Conservation (phyloP, 2,329 filamentous ascomycete genomes). For the Colletotrichum karsti region DNA sequence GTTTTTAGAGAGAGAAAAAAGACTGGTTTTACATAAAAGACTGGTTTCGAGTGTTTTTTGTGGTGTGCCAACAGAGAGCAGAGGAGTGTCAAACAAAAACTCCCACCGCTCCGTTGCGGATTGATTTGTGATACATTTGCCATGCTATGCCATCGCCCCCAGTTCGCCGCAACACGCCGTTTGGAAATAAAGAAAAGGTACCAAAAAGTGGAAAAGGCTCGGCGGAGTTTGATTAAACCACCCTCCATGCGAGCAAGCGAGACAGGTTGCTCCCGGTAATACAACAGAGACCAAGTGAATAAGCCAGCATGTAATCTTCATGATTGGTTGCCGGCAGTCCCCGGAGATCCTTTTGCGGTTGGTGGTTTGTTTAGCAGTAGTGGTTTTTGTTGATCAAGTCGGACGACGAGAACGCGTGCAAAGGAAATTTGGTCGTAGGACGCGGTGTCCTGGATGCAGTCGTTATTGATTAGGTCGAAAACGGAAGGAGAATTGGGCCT, state of each 20-base stretch:
- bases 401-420: neutral
- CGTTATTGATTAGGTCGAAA: slow-evolving; percentile 22
- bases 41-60: neutral
- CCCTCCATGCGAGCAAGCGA: neutral
- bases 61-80: neutral
- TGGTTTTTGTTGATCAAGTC: slow-evolving; percentile 5
- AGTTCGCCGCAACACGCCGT: slow-evolving; percentile 7
- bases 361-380: neutral
- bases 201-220: too few species aligned
- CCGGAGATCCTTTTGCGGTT: neutral
- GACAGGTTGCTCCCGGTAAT: slow-evolving; percentile 10
- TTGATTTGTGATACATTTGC: neutral
- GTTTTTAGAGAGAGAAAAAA: neutral
- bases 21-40: neutral
- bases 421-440: slow-evolving; percentile 25
- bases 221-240: neutral
- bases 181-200: neutral
- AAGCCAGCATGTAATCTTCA: neutral
- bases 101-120: neutral
- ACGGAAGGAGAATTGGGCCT: slow-evolving; percentile 19
- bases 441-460: slow-evolving; percentile 24
- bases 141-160: neutral
- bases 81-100: neutral
- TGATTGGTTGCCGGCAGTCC: neutral
- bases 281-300: neutral